Evolutionary conservation across 164 flowering plant species (phyloP), one percentile per base, ranked within the genome.

Genomic region (Saururus chinensis): DNA sequence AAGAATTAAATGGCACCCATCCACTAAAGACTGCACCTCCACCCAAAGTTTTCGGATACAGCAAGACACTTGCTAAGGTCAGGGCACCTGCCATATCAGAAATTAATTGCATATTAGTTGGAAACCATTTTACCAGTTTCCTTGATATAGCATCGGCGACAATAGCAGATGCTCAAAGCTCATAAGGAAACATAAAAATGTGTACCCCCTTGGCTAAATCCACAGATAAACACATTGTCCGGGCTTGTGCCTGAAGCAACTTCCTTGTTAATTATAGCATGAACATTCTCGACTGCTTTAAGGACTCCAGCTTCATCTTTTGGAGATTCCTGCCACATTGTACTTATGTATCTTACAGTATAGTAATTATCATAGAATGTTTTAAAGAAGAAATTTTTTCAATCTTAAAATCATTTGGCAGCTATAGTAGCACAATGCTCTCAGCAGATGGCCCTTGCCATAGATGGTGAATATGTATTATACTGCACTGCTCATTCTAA

Each of bases 151-250:
- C 12, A 51, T 53, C 1, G 19, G 52, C 23, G 30, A 22, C 25
- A 42, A 48, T 24, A 19, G 14, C 19, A 40, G 23, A 19, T 30
- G 6, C 37, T 6, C 37, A 30, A 30, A 30, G 37, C 37, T 58
- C 53, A 61, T 20, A 58, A 60, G 49, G 40, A 59, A 22, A 49
- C 63, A 53, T 45, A 53, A 49, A n/a, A 59, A 59, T 49, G 64
- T 24, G 66, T 66, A 87, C 97, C 98, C 79, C 98, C 98, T 88
- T 93, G 98, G 73, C 98, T 93, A 69, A 93, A 93, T 60, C 98
- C 98, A 71, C 97, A 93, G 12, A 93, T 68, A 72, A 88, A 93
- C 45, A 89, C 71, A 65, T 93, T 88, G 0, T 81, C 80, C 19
- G 97, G 92, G 76, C 73, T 69, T 60, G 77, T 85, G 62, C 98